Evolutionary conservation across 805 yeast species (phyloP).

Genomic region (Tetrapisispora taiwanensis): DNA sequence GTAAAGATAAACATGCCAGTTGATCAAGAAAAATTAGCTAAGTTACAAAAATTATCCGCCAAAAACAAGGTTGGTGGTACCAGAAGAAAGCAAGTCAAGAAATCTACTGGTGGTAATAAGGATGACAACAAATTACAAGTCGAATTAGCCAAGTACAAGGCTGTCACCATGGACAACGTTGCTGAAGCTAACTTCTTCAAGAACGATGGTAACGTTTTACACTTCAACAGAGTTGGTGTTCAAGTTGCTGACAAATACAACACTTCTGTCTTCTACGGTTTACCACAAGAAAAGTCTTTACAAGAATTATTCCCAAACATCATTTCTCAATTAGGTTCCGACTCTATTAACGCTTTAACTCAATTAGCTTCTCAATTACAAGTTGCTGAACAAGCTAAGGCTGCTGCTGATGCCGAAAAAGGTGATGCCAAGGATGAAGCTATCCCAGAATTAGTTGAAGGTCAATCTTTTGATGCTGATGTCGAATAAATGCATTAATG

Average conservation of each 20-base stretch:
- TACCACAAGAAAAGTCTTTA: conserved; percentile 84
- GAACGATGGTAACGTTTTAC: conserved; percentile 91
- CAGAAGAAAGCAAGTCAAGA: conserved; percentile 87
- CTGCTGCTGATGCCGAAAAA: conserved; percentile 39
- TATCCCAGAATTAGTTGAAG: conserved; percentile 44
- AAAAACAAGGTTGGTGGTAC: conserved; percentile 75
- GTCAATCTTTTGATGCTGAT: conserved; percentile 31
- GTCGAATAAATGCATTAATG: conserved; percentile 21
- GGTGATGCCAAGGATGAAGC: conserved; percentile 51
- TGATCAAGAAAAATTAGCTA: conserved; percentile 91
- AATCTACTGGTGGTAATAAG: conserved; percentile 48
- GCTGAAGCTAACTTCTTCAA: conserved; percentile 97
- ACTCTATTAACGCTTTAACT: conserved; percentile 81
- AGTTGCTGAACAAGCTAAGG: conserved; percentile 40
- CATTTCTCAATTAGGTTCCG: conserved; percentile 93
- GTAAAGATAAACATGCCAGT: conserved; percentile 48
- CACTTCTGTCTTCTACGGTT: conserved; percentile 91
- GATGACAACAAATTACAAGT: conserved; percentile 89
- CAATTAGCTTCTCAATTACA: conserved; percentile 84
- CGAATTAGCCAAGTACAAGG: conserved; percentile 80
- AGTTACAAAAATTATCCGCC: conserved; percentile 68
- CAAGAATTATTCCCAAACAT: conserved; percentile 90
- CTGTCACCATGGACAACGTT: conserved; percentile 77
- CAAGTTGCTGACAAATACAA: conserved; percentile 86
- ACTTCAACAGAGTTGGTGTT: conserved; percentile 92